Percentiles rank a stretch among this genome's conserved stretches.
Conservation (phyloP, 768 basidiomycete genomes). For the Hygrophorus russula region DNA sequence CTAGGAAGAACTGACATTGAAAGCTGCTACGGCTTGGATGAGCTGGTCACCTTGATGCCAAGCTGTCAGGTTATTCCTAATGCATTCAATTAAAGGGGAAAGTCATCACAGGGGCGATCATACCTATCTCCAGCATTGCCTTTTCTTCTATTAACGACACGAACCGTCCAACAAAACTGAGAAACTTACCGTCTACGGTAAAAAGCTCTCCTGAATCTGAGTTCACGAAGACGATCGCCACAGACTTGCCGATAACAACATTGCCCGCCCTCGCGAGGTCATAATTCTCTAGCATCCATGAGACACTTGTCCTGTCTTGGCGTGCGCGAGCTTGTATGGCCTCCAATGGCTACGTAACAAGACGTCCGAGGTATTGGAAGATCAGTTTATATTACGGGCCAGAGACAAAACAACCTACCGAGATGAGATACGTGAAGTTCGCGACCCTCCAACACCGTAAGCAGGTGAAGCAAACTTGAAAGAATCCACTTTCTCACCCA, state of each 20-base stretch:
- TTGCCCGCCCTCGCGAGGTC: conserved; percentile 40
- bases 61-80: conserved; percentile 55
- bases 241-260: conserved; percentile 38
- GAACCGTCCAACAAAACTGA: no score
- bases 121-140: conserved; percentile 64
- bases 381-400: neutral
- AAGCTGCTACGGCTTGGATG: conserved; percentile 53
- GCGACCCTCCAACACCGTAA: conserved; percentile 32
- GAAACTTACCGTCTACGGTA: conserved; percentile 42
- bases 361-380: no score
- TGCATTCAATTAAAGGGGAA: neutral
- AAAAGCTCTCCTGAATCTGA: conserved; percentile 81
- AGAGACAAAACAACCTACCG: conserved; percentile 31
- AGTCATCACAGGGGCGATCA: conserved; percentile 7
- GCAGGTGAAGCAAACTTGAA: neutral
- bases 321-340: conserved; percentile 69
- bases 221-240: conserved; percentile 72
- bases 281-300: conserved; percentile 64
- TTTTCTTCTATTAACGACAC: no score
- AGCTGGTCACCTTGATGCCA: conserved; percentile 68
- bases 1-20: conserved; percentile 20
- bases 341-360: conserved; percentile 47
- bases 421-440: conserved; percentile 69
- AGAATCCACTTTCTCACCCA: conserved; percentile 27
- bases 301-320: conserved; percentile 52